Evolutionary conservation across 2,329 filamentous ascomycete species (phyloP).

Genomic region (Talaromyces sp.): DNA sequence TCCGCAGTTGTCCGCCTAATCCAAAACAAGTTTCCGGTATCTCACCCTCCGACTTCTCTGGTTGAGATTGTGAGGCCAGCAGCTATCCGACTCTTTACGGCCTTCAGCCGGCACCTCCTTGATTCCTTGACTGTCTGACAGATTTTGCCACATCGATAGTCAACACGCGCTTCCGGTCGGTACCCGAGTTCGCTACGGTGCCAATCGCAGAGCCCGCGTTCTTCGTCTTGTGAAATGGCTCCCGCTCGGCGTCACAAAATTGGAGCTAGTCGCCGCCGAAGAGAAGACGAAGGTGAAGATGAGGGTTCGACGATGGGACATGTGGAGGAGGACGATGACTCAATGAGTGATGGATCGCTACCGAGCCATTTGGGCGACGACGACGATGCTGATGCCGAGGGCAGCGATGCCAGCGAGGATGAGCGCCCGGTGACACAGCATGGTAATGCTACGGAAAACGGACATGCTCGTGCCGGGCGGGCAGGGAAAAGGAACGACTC

Average conservation of each 20-base stretch:
- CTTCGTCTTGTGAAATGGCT: constrained; percentile 35
- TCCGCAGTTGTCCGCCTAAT: constrained; percentile 8
- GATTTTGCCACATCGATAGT: background rate
- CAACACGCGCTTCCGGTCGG: constrained; percentile 13
- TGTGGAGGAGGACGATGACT: constrained; percentile 54
- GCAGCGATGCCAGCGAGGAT: constrained; percentile 55
- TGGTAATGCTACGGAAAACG: background rate
- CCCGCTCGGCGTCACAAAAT: constrained; percentile 40
- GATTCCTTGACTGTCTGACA: background rate
- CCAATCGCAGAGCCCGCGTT: constrained; percentile 1
- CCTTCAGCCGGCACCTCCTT: background rate
- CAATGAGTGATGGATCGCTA: constrained; percentile 60
- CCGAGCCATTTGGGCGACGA: constrained; percentile 58
- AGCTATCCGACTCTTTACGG: background rate
- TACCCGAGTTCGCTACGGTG: constrained; percentile 15
- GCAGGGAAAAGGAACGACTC: constrained; percentile 29
- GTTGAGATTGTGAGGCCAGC: background rate
- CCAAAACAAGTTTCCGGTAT: constrained; percentile 15
- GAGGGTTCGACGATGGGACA: constrained; percentile 50
- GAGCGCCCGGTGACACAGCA: constrained; percentile 38
- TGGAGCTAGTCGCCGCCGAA: constrained; percentile 44
- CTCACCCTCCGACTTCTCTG: constrained; percentile 7
- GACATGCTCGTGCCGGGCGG: constrained; percentile 25
- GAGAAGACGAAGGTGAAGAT: constrained; percentile 50
- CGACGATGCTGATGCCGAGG: constrained; percentile 59